phyloP scores from a whole-genome alignment of 768 basidiomycete species.

The Goffeauzyma gilvescens region DNA sequence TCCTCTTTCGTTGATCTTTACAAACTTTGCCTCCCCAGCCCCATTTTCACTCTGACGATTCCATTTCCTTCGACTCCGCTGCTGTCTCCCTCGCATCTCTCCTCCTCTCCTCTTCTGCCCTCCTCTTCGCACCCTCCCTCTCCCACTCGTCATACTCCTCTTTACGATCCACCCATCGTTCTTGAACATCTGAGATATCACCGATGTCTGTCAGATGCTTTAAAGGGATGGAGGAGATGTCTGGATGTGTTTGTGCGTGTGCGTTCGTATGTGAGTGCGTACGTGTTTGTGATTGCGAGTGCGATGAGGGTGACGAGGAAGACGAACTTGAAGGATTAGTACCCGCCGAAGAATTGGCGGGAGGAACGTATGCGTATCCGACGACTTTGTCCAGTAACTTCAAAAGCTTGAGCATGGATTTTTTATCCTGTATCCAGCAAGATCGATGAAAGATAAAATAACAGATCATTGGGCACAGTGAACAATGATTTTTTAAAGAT shows the following conservation, averaged over 20 bases:
- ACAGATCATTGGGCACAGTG: too few species aligned
- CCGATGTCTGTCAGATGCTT: constrained; percentile 19
- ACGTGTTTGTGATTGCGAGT: constrained; percentile 14
- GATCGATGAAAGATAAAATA: too few species aligned
- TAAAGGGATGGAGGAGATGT: constrained; percentile 1
- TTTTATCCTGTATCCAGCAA: constrained; percentile 55
- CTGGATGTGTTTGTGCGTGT: constrained; percentile 42
- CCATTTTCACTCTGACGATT: not conserved
- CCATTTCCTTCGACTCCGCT: not conserved
- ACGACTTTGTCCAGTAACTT: constrained; percentile 73
- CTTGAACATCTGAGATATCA: constrained; percentile 59
- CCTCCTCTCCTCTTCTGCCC: constrained; percentile 40
- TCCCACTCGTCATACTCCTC: constrained; percentile 71
- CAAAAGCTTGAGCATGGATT: constrained; percentile 78
- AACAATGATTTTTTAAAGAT: constrained; percentile 94
- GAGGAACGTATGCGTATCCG: constrained; percentile 71
- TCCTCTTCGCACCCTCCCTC: constrained; percentile 52
- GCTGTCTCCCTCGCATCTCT: constrained; percentile 14
- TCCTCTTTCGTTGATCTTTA: too few species aligned
- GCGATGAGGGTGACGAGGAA: constrained; percentile 32
- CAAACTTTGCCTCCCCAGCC: not conserved
- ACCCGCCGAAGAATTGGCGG: constrained; percentile 28
- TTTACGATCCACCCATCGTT: constrained; percentile 75
- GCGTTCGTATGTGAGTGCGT: constrained; percentile 13
- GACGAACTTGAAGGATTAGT: constrained; percentile 21